Conservation (phyloP, 306 rosid species). For the Morella rubra region DNA sequence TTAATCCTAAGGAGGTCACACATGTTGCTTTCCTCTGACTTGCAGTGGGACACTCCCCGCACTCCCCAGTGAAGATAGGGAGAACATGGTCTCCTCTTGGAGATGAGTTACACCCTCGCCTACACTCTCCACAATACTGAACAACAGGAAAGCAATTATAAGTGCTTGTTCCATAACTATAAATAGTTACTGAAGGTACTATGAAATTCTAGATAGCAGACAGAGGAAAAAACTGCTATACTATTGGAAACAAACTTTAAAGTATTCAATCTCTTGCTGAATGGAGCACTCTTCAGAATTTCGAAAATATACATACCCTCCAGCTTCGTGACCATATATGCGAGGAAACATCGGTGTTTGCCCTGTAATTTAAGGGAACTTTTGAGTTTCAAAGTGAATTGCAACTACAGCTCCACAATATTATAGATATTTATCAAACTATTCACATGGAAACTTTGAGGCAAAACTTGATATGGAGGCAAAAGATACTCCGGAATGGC, state of each 20-base stretch:
- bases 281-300: neutral
- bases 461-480: too few relatives aligned
- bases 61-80: constrained; percentile 89
- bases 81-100: constrained; percentile 81
- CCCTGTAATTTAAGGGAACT: constrained; percentile 40
- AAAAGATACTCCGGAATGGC: too few relatives aligned
- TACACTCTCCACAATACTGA: constrained; percentile 72
- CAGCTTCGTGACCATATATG: constrained; percentile 59
- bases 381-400: constrained; percentile 5
- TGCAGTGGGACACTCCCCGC: constrained; percentile 83
- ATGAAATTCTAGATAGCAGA: neutral
- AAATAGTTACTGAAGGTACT: neutral
- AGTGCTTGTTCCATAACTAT: neutral
- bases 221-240: neutral
- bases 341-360: constrained; percentile 52
- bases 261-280: neutral
- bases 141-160: constrained; percentile 21
- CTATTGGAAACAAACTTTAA: too few relatives aligned
- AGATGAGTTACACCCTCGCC: constrained; percentile 88
- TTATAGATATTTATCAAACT: too few relatives aligned
- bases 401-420: too few relatives aligned
- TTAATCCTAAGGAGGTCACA: constrained; percentile 87
- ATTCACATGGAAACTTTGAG: too few relatives aligned
- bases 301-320: constrained; percentile 41
- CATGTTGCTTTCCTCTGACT: constrained; percentile 93